Percentiles rank a stretch among this genome's conserved stretches.
These are phyloP conservation scores for Parascedosporium putredinis DNA, from an alignment of 2,329 filamentous ascomycete species.

Conservation along the genomic window DNA sequence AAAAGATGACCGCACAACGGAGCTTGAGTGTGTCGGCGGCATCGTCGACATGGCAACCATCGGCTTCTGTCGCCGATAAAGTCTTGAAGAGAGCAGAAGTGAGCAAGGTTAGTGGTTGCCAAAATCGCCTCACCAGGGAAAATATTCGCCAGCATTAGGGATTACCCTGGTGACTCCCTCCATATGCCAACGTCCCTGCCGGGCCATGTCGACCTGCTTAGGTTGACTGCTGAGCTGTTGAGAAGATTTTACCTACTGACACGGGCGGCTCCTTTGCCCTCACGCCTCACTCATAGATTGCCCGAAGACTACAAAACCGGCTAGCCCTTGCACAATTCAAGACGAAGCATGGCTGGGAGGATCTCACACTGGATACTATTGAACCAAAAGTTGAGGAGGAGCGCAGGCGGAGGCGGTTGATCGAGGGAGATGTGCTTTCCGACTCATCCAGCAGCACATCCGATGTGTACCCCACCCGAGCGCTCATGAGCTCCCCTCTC, in stretches of 20 bases:
- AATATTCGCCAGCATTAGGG: too few relatives aligned
- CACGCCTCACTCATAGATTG: constrained; percentile 54
- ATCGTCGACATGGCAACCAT: constrained; percentile 50
- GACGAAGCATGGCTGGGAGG: constrained; percentile 90
- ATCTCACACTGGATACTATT: constrained; percentile 74
- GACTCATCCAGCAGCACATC: constrained; percentile 81
- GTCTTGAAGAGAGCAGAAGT: constrained; percentile 65
- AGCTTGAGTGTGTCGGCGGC: constrained; percentile 45
- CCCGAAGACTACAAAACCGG: constrained; percentile 82
- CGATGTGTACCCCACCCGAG: constrained; percentile 57
- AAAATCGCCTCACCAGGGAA: constrained; percentile 9
- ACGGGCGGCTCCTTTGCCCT: not conserved
- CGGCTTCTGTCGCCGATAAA: constrained; percentile 55
- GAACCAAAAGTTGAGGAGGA: constrained; percentile 76
- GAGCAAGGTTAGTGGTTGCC: constrained; percentile 50
- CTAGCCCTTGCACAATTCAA: constrained; percentile 95
- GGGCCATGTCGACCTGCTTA: not conserved
- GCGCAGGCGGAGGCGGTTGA: constrained; percentile 60
- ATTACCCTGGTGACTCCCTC: constrained; percentile 12
- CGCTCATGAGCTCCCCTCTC: constrained; percentile 75
- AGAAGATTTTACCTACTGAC: not conserved
- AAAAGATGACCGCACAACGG: constrained; percentile 7
- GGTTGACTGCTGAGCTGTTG: not conserved
- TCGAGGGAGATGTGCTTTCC: constrained; percentile 65
- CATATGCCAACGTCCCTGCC: not conserved